Conservation (phyloP, 2,329 filamentous ascomycete species). For the Amesomyces nigricolor region DNA sequence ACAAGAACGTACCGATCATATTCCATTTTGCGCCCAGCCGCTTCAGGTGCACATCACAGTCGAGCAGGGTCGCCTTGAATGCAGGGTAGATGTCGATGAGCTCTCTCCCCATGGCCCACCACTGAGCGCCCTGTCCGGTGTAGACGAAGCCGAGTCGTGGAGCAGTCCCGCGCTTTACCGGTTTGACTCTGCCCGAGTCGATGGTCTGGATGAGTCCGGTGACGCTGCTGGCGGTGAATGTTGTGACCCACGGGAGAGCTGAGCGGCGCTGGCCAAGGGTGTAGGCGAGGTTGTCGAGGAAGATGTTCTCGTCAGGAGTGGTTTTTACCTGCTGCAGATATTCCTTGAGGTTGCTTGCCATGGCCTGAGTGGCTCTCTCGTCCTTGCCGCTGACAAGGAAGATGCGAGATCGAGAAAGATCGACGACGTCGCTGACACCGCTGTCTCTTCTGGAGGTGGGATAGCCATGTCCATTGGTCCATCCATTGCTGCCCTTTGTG, state of each 20-base stretch:
- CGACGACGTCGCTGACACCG: constrained; percentile 7
- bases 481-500: constrained; percentile 11
- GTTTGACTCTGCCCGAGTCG: constrained; percentile 24
- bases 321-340: constrained; percentile 23
- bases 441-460: background rate
- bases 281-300: constrained; percentile 29
- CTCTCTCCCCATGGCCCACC: constrained; percentile 32
- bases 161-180: constrained; percentile 18
- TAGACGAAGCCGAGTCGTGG: constrained; percentile 31
- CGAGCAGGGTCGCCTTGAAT: constrained; percentile 19
- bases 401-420: constrained; percentile 12
- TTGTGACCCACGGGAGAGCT: constrained; percentile 23
- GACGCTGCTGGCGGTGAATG: constrained; percentile 13
- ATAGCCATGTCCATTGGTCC: constrained; percentile 5
- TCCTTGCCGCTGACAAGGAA: constrained; percentile 24
- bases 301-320: constrained; percentile 24
- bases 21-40: constrained; percentile 22
- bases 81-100: constrained; percentile 25
- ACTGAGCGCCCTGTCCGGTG: constrained; percentile 35
- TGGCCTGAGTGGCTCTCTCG: constrained; percentile 24
- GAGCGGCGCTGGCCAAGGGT: constrained; percentile 30
- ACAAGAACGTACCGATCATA: constrained; percentile 17
- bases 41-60: constrained; percentile 21
- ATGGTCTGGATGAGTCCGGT: constrained; percentile 22
- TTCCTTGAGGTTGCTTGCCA: constrained; percentile 26